Percentiles rank a stretch among this genome's conserved stretches.
phyloP scores from a whole-genome alignment of 2,329 filamentous ascomycete genomes.

The Fusarium sp. region DNA sequence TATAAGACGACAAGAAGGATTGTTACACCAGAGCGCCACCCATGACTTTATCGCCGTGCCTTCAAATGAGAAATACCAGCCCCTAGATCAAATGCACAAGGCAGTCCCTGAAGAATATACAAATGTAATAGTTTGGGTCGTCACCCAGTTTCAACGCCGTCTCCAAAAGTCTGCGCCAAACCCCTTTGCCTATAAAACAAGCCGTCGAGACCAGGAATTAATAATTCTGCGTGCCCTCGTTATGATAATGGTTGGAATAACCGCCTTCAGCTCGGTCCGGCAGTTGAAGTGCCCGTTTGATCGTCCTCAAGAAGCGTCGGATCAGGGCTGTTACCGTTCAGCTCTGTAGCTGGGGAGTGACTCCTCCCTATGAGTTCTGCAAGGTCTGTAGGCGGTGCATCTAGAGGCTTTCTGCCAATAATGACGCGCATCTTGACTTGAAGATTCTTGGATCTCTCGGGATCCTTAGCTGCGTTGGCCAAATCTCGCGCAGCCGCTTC shows the following conservation, averaged over 20 bases:
- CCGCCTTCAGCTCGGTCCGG: conserved; percentile 11
- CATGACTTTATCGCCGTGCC: conserved; percentile 26
- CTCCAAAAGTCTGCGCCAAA: conserved; percentile 43
- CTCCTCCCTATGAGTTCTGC: conserved; percentile 35
- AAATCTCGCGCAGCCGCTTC: conserved; percentile 65
- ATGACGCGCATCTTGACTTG: conserved; percentile 65
- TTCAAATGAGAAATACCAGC: conserved; percentile 28
- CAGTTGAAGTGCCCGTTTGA: conserved; percentile 13
- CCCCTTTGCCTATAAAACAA: conserved; percentile 28
- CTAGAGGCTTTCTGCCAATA: conserved; percentile 65
- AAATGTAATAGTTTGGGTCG: conserved; percentile 34
- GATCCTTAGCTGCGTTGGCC: conserved; percentile 64
- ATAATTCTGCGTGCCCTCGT: conserved; percentile 20
- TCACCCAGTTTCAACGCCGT: conserved; percentile 45
- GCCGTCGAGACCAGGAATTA: conserved; percentile 8
- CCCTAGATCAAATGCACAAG: conserved; percentile 38
- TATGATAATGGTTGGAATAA: not conserved
- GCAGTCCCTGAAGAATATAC: conserved; percentile 35
- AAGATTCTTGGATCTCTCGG: conserved; percentile 60
- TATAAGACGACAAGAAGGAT: conserved; percentile 22
- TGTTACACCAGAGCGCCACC: conserved; percentile 42
- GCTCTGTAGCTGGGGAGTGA: conserved; percentile 40
- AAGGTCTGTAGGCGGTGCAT: conserved; percentile 45
- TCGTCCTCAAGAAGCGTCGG: conserved; percentile 46
- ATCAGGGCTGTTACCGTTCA: conserved; percentile 43